These are phyloP conservation scores for Populus pruinosa DNA, from an alignment of 345 rosid genomes.

Conservation along the genomic window DNA sequence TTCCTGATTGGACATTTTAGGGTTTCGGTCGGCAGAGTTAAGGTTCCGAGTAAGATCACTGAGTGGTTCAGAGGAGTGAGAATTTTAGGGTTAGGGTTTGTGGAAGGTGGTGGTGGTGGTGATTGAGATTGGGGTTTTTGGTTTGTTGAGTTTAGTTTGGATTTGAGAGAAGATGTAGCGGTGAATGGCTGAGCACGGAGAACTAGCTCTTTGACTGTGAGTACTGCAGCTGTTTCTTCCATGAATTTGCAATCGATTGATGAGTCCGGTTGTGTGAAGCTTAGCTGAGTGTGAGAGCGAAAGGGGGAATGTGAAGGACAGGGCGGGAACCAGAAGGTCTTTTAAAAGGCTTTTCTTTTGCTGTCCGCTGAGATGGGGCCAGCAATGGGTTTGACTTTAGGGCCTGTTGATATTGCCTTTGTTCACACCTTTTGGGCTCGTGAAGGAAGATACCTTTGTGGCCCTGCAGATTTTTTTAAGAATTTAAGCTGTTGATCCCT, in stretches of 20 bases:
- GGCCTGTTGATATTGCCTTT: too few relatives aligned
- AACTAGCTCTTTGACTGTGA: conserved; percentile 55
- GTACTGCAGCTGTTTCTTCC: conserved; percentile 32
- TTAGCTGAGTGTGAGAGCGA: background rate
- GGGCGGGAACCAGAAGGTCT: too few relatives aligned
- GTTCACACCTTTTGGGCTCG: too few relatives aligned
- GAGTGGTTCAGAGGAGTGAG: conserved; percentile 46
- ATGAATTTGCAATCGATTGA: background rate
- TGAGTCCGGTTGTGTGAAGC: background rate
- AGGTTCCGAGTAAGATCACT: conserved; percentile 52
- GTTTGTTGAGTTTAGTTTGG: conserved; percentile 15
- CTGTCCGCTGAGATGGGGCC: too few relatives aligned
- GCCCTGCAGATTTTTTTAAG: too few relatives aligned
- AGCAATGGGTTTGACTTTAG: too few relatives aligned
- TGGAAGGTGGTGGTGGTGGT: conserved; percentile 9
- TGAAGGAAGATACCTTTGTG: too few relatives aligned
- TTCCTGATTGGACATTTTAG: conserved; percentile 47
- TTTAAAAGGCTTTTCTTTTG: too few relatives aligned
- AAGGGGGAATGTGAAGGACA: background rate
- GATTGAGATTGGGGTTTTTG: conserved; percentile 3
- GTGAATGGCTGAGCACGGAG: conserved; percentile 40
- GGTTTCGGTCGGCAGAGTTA: conserved; percentile 51
- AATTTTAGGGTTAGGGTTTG: conserved; percentile 24
- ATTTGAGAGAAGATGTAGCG: conserved; percentile 49
- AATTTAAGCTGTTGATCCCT: too few relatives aligned